Percentiles rank a stretch among this genome's conserved stretches.
phyloP scores from a whole-genome alignment of 2,329 filamentous ascomycete species.

The Fusarium pseudograminearum region DNA sequence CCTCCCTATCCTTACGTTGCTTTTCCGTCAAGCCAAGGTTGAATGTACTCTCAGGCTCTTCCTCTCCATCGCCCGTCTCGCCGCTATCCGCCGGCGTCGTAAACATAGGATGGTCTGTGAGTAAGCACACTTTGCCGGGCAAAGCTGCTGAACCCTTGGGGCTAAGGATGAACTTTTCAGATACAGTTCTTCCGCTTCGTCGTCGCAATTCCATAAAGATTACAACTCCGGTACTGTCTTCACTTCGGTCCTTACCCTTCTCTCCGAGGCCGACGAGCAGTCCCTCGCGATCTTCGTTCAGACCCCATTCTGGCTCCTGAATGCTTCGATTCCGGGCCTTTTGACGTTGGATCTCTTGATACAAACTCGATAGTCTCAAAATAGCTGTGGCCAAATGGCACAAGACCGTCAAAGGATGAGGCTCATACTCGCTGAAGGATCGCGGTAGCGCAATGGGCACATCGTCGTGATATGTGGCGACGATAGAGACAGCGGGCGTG shows the following conservation, averaged over 20 bases:
- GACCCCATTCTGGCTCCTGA: constrained; percentile 80
- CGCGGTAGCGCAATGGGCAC: constrained; percentile 68
- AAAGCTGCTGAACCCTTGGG: constrained; percentile 42
- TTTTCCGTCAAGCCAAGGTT: constrained; percentile 89
- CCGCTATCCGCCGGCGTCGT: constrained; percentile 56
- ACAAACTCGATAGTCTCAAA: constrained; percentile 77
- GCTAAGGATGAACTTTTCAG: constrained; percentile 72
- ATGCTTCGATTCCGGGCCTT: constrained; percentile 81
- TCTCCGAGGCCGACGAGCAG: constrained; percentile 75
- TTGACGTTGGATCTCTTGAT: constrained; percentile 79
- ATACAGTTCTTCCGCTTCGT: constrained; percentile 81
- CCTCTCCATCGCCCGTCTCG: constrained; percentile 58
- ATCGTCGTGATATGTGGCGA: constrained; percentile 87
- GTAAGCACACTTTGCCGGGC: constrained; percentile 63
- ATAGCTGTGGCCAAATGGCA: constrained; percentile 91
- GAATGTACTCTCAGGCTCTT: constrained; percentile 81
- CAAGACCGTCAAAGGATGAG: constrained; percentile 77
- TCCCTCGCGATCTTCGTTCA: constrained; percentile 82
- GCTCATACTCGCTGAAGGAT: constrained; percentile 67
- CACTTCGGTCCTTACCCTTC: constrained; percentile 59
- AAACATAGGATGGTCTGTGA: constrained; percentile 83
- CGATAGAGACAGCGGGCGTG: constrained; percentile 74
- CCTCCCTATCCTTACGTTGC: constrained; percentile 86
- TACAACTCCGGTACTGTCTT: constrained; percentile 67
- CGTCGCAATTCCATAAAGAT: constrained; percentile 88